Evolutionary conservation across 805 yeast species (phyloP).

Genomic region (Cyberlindnera amylophila): DNA sequence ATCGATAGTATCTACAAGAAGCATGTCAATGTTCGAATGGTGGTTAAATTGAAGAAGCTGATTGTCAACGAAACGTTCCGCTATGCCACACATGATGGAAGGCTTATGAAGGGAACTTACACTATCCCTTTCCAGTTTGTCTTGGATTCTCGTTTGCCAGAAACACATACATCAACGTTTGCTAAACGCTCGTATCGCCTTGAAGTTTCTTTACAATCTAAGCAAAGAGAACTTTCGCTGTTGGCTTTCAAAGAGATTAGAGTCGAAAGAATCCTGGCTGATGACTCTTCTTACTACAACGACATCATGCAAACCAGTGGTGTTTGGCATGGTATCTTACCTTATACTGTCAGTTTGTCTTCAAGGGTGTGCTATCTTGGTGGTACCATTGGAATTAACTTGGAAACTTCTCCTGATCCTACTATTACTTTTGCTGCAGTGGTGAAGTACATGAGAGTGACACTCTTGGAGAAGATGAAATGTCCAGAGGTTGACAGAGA

Average conservation of each 20-base stretch:
- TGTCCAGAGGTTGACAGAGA: slow-evolving; percentile 11
- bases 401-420: slow-evolving; percentile 10
- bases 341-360: slow-evolving; percentile 15
- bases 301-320: slow-evolving; percentile 15
- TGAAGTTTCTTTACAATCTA: slow-evolving; percentile 7
- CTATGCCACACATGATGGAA: slow-evolving; percentile 3
- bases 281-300: slow-evolving; percentile 10
- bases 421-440: neutral
- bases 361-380: slow-evolving; percentile 19
- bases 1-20: slow-evolving; percentile 8
- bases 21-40: neutral
- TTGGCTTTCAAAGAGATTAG: slow-evolving; percentile 6
- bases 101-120: slow-evolving; percentile 18
- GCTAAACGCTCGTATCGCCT: slow-evolving; percentile 18
- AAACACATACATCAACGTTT: slow-evolving; percentile 10
- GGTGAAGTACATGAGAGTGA: slow-evolving; percentile 14
- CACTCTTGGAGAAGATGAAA: slow-evolving; percentile 16
- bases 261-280: slow-evolving; percentile 17
- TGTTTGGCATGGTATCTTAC: slow-evolving; percentile 18
- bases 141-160: slow-evolving; percentile 20
- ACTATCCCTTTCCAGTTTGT: slow-evolving; percentile 24
- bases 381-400: slow-evolving; percentile 5
- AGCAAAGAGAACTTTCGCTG: neutral
- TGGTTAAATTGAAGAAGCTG: slow-evolving; percentile 1
- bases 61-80: slow-evolving; percentile 16